Base-by-base conservation (phyloP, 371 early-diverging fungal genomes). In the Haplosporangium sp. region DNA sequence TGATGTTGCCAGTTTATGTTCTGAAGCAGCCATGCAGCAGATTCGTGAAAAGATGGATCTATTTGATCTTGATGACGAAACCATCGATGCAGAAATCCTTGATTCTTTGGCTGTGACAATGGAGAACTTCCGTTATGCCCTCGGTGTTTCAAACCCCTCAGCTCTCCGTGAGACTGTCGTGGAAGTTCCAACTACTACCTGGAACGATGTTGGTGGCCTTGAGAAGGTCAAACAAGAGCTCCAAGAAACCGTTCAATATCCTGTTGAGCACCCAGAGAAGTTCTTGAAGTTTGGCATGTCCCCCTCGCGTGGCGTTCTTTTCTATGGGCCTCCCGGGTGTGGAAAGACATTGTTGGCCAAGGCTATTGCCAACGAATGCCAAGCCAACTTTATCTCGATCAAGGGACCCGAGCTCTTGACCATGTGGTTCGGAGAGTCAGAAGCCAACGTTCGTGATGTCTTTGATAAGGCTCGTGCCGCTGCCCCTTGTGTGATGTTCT, bases 371-470 rank as follows among this genome's bases (percentile, higher is more conserved):
- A 98, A 98, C 82, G 99, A 99, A 88, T 99, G 99, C 88, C 98
- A 99, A 85, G 99, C 99, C 84, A 99, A 99, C 88, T 99, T 99
- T 85, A 99, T 99, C 77, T 97, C 97, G 20, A 96, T 99, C 90
- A 99, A 99, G 27, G 27, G 27, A 27, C 27, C 27, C 27, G 27
- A 27, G 27, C 27, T 27, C 27, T 27, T 27, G 27, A 99, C 98
- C 62, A 99, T 99, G 99, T 99, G 98, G 98, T 99, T 99, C 77
- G 99, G 99, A 86, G 99, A 99, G 85, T 98, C 98, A 40, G 99
- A 99, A 86, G 97, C 99, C 71, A 99, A 99, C 82, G 99, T 99
- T 40, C 95, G 99, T 67, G 99, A 99, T 84, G 97, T 99, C 37
- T 99, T 99, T 89, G 99, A 99, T 88, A 98, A 99, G 89, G 99